These are phyloP conservation scores for Trapa incisa DNA, from an alignment of 345 rosid genomes.

Conservation along the genomic window DNA sequence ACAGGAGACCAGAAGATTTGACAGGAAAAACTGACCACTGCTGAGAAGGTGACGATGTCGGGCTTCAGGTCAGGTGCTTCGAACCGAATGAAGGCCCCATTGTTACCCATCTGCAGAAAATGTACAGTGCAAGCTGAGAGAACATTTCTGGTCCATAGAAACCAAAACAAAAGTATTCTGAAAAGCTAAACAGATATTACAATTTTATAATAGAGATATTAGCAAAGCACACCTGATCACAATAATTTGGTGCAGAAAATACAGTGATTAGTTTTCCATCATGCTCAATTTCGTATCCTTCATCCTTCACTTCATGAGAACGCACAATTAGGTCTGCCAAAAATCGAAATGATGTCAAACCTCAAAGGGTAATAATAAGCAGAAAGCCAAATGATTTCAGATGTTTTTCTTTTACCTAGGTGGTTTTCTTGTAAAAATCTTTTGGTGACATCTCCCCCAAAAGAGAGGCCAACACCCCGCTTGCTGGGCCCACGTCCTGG, in stretches of 20 bases:
- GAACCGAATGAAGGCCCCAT: constrained; percentile 90
- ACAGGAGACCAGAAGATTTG: too few species aligned
- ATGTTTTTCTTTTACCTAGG: constrained; percentile 37
- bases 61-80: constrained; percentile 94
- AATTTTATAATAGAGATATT: not conserved
- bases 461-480: constrained; percentile 92
- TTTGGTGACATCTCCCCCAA: constrained; percentile 86
- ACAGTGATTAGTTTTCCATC: constrained; percentile 94
- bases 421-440: constrained; percentile 79
- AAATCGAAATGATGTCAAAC: not conserved
- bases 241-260: constrained; percentile 96
- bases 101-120: constrained; percentile 85
- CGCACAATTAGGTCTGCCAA: constrained; percentile 69
- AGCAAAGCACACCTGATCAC: constrained; percentile 63
- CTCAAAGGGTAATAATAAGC: constrained; percentile 2
- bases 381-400: not conserved
- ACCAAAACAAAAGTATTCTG: not conserved
- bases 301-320: constrained; percentile 98
- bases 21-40: constrained; percentile 57
- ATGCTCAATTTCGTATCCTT: constrained; percentile 95
- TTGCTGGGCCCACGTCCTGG: constrained; percentile 99
- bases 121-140: not conserved
- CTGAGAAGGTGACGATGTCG: constrained; percentile 77
- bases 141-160: not conserved
- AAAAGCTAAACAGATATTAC: not conserved